A percentile compares a stretch with the other conserved stretches of the same genome.
Conservation (phyloP, 345 rosid species). For the Draba incana region DNA sequence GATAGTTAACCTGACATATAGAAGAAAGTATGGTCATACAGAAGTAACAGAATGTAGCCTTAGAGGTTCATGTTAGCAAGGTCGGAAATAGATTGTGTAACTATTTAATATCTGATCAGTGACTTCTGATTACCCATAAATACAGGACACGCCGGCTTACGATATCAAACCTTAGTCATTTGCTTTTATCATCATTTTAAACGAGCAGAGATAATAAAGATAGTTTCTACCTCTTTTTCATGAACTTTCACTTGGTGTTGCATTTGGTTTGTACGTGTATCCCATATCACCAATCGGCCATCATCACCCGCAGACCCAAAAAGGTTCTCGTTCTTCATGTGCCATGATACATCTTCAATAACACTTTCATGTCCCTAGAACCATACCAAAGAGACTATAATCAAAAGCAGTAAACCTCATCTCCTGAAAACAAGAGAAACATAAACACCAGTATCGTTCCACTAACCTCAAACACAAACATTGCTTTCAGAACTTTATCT, state of each 20-base stretch:
- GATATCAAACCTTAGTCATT: not conserved
- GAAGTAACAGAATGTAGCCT: not conserved
- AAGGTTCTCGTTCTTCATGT: constrained; percentile 73
- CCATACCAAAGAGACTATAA: not conserved
- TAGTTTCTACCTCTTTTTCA: constrained; percentile 67
- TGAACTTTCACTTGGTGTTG: constrained; percentile 75
- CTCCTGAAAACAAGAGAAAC: not conserved
- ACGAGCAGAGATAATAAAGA: not conserved
- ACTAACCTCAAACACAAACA: constrained; percentile 72
- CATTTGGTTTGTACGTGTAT: constrained; percentile 70
- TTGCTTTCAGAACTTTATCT: constrained; percentile 63
- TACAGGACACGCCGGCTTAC: constrained; percentile 3
- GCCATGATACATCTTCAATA: constrained; percentile 93
- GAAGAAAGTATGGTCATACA: constrained; percentile 8
- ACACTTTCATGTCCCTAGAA: constrained; percentile 72
- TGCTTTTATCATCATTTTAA: not conserved
- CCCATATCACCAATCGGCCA: constrained; percentile 85
- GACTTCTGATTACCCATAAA: not conserved
- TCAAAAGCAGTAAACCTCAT: constrained; percentile 23
- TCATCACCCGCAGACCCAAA: constrained; percentile 94
- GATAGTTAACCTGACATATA: constrained; percentile 63
- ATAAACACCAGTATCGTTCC: constrained; percentile 3
- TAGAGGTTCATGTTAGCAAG: not conserved
- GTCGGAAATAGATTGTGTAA: not conserved
- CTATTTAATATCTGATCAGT: not conserved